These are phyloP conservation scores for Ciborinia camelliae DNA, from an alignment of 2,329 filamentous ascomycete genomes.

Conservation along the genomic window DNA sequence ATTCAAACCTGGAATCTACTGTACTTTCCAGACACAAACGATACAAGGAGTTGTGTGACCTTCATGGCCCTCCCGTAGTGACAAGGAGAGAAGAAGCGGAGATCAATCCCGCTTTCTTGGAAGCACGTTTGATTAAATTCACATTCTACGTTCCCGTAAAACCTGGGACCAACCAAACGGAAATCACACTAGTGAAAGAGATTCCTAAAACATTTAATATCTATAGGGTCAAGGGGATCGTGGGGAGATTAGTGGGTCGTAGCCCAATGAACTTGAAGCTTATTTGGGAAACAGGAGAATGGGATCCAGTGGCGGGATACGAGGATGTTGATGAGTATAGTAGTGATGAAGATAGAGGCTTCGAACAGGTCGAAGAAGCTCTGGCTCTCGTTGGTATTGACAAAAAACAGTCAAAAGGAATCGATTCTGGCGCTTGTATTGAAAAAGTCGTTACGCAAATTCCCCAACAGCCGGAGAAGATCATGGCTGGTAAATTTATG, in stretches of 20 bases:
- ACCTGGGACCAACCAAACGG: constrained; percentile 22
- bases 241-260: constrained; percentile 65
- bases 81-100: constrained; percentile 46
- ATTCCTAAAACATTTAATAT: constrained; percentile 77
- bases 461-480: neutral
- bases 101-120: constrained; percentile 75
- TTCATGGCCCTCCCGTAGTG: constrained; percentile 70
- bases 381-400: constrained; percentile 15
- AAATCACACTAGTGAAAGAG: constrained; percentile 32
- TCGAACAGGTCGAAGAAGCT: constrained; percentile 31
- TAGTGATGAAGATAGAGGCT: constrained; percentile 50
- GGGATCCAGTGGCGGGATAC: constrained; percentile 70
- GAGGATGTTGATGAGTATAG: constrained; percentile 55
- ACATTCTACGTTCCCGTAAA: constrained; percentile 43
- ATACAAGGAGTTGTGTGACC: constrained; percentile 68
- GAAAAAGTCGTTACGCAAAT: neutral
- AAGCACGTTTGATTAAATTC: constrained; percentile 71
- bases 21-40: constrained; percentile 66
- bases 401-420: constrained; percentile 30
- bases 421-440: neutral
- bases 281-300: constrained; percentile 87
- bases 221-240: constrained; percentile 77
- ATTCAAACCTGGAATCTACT: constrained; percentile 49
- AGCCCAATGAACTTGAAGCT: constrained; percentile 63
- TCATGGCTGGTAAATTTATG: constrained; percentile 56